A percentile compares a stretch with the other conserved stretches of the same genome.
These are phyloP conservation scores for Fusarium chuoi DNA, from an alignment of 2,329 filamentous ascomycete species.

Conservation along the genomic window DNA sequence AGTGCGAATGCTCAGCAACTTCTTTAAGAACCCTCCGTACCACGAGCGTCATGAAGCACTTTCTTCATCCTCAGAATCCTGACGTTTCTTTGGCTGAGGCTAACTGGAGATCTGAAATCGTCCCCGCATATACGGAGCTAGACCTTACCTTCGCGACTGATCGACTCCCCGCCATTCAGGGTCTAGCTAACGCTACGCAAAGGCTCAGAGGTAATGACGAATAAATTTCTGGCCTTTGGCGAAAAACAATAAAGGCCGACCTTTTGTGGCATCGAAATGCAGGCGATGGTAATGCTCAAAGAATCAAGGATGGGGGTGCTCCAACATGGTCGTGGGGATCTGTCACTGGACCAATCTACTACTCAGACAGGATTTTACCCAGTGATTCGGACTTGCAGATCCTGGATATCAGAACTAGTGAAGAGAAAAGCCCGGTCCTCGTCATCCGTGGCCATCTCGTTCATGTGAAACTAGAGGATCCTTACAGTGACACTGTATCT, in stretches of 20 bases:
- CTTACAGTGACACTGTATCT: not conserved
- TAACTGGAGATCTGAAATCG: not conserved
- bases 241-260: not conserved
- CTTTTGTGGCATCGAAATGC: not conserved
- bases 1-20: slow-evolving; percentile 1
- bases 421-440: not conserved
- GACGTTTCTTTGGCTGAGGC: not conserved
- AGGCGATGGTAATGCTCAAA: not conserved
- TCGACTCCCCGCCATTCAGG: not conserved
- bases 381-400: not conserved
- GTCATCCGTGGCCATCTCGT: not conserved
- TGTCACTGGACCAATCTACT: not conserved
- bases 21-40: not conserved
- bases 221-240: slow-evolving; percentile 1
- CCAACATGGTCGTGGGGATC: slow-evolving; percentile 13
- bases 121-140: not conserved
- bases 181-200: not conserved
- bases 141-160: slow-evolving; percentile 3
- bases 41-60: not conserved
- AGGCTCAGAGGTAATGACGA: not conserved
- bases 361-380: not conserved
- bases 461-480: not conserved
- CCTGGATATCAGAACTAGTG: not conserved
- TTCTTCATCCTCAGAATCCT: not conserved
- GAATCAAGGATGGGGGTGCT: not conserved